Evolutionary conservation across 2,329 filamentous ascomycete genomes (phyloP), one percentile per base, ranked within the genome.

Genomic region (Curvularia sp.): DNA sequence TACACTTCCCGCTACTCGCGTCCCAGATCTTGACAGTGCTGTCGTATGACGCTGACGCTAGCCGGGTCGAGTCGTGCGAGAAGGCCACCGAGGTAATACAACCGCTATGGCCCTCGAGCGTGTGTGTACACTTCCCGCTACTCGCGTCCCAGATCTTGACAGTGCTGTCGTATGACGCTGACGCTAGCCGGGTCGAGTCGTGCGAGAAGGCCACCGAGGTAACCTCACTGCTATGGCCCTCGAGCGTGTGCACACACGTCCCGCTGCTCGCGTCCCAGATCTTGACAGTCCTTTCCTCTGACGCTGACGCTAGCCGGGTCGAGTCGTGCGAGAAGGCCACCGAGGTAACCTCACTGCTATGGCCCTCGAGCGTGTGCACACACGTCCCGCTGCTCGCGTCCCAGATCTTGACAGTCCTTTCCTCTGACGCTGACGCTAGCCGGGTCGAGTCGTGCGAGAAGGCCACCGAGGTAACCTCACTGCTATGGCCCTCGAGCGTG

Each of bases 141-240:
- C 7, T 21, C 9, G 9, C 18, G 18, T 39, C 38, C 38, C 38
- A 39, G 42, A 69, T 45, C 62, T 55, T 62, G 38, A 67, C 51
- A 54, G 38, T 54, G 3, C n/a, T 46, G 39, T 38, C 34, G 13
- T 18, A 3, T 3, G 34, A 39, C 9, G n/a, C n/a, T 19, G 38
- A 39, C 2, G 38, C 38, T 39, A 39, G 38, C 38, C 18, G 18
- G n/a, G 18, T 39, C n/a, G 38, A 39, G 38, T 39, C 38, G 38
- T 39, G 38, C 18, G 38, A 39, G 38, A 39, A 39, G 38, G n/a
- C 38, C 38, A 39, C 38, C 18, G 18, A 39, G 18, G 3, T 19
- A 39, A 39, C 18, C 5, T 3, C 4, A 39, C 38, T 12, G 3
- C 38, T 39, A 39, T 39, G 38, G 38, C 38, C 38, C 38, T 39